Evolutionary conservation across 1,284 basidiomycete species (phyloP).

Genomic region (Hypsizygus ulmarius): DNA sequence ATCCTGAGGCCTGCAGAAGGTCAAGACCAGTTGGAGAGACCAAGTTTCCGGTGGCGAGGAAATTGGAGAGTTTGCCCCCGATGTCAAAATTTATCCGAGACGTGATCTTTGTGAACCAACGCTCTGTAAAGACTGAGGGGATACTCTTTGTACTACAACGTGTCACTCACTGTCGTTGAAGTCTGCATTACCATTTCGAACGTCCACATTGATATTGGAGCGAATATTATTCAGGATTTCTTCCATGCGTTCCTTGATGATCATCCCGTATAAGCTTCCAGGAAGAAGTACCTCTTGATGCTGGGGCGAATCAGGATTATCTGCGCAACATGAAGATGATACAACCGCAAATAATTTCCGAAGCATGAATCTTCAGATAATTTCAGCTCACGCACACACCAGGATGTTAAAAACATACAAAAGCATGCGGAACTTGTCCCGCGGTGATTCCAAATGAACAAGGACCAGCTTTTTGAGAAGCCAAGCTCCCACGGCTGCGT

Average conservation of each 20-base stretch:
- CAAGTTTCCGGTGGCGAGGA: constrained; percentile 97
- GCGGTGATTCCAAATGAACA: constrained; percentile 86
- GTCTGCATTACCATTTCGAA: constrained; percentile 74
- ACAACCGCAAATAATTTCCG: constrained; percentile 94
- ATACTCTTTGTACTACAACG: background rate
- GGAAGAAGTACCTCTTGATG: constrained; percentile 98
- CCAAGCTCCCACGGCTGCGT: constrained; percentile 81
- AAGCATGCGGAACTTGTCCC: constrained; percentile 97
- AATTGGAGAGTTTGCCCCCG: constrained; percentile 87
- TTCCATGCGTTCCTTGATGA: constrained; percentile 96
- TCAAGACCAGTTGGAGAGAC: constrained; percentile 95
- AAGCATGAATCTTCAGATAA: constrained; percentile 86
- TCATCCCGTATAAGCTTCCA: constrained; percentile 93
- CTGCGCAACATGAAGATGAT: constrained; percentile 86
- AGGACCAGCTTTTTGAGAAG: constrained; percentile 86
- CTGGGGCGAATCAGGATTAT: constrained; percentile 99
- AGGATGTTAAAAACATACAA: constrained; percentile 51
- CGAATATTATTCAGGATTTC: constrained; percentile 83
- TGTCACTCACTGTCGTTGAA: constrained; percentile 76
- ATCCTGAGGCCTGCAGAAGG: constrained; percentile 95
- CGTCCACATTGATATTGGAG: constrained; percentile 72
- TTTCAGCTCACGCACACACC: constrained; percentile 1
- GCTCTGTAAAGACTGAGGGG: constrained; percentile 42
- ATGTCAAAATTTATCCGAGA: constrained; percentile 89
- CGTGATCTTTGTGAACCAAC: constrained; percentile 81